Conservation (phyloP, 176 grass and related monocot species). For the Pontederia crassipes region DNA sequence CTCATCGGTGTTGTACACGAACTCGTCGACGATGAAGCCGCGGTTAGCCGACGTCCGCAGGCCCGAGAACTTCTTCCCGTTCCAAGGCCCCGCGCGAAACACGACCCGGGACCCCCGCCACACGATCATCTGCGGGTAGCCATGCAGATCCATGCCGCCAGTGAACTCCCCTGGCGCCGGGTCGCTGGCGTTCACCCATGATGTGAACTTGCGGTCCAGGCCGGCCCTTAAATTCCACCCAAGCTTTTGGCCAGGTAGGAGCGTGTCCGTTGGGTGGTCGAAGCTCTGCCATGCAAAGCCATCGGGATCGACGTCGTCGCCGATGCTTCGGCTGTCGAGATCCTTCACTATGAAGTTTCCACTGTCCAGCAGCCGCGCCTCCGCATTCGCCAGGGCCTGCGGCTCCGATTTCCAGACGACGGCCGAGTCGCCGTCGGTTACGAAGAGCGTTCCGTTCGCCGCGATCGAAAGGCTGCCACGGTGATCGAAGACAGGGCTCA, state of each 20-base stretch:
- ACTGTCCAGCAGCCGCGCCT: constrained; percentile 42
- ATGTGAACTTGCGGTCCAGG: constrained; percentile 34
- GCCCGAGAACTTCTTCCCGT: constrained; percentile 55
- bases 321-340: not conserved
- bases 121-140: constrained; percentile 38
- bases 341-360: constrained; percentile 42
- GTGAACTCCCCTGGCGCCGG: constrained; percentile 42
- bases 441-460: constrained; percentile 22
- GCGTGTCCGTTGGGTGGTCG: constrained; percentile 55
- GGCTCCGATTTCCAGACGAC: constrained; percentile 23
- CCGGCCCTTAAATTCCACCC: constrained; percentile 39
- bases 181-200: constrained; percentile 39
- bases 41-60: constrained; percentile 19
- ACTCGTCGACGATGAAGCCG: constrained; percentile 25
- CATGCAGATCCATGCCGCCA: constrained; percentile 37
- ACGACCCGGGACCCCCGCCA: constrained; percentile 1
- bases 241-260: constrained; percentile 50
- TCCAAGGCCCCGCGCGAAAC: constrained; percentile 63
- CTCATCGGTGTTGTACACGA: constrained; percentile 1
- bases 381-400: constrained; percentile 6
- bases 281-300: constrained; percentile 55
- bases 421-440: constrained; percentile 16
- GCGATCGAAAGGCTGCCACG: constrained; percentile 17
- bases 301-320: not conserved
- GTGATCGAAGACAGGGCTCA: constrained; percentile 18